Evolutionary conservation across 106 monocot genomes (phyloP).

Genomic region (Allium cepa): DNA sequence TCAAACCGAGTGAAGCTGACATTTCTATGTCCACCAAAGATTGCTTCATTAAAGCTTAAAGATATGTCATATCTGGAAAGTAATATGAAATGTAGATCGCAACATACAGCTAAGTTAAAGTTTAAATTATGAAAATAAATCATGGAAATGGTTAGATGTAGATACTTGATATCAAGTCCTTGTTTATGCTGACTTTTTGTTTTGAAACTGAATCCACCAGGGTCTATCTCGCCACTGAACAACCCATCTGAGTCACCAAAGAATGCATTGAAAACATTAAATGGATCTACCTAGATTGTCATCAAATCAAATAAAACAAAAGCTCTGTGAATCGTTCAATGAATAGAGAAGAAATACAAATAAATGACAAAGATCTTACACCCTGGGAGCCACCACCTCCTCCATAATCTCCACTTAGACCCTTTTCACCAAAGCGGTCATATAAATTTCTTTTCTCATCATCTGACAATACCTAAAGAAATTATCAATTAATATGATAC

Average conservation of each 20-base stretch:
- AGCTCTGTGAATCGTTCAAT: neutral
- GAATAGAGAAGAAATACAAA: neutral
- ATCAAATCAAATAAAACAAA: neutral
- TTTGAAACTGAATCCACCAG: constrained; percentile 48
- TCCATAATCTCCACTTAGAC: constrained; percentile 50
- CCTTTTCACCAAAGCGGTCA: constrained; percentile 81
- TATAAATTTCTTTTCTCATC: constrained; percentile 87
- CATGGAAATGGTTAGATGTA: neutral
- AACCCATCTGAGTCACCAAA: constrained; percentile 68
- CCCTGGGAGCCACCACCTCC: constrained; percentile 43
- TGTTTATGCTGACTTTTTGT: constrained; percentile 21
- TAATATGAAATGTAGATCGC: neutral
- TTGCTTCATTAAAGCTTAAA: constrained; percentile 87
- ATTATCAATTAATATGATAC: constrained; percentile 13
- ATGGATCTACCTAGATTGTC: constrained; percentile 67
- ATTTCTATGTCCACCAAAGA: constrained; percentile 58
- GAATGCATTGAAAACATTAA: constrained; percentile 79
- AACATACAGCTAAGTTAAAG: neutral
- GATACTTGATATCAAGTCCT: constrained; percentile 73
- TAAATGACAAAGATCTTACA: constrained; percentile 27
- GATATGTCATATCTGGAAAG: constrained; percentile 60
- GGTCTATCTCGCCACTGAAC: constrained; percentile 57
- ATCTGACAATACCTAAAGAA: constrained; percentile 93
- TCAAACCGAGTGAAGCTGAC: constrained; percentile 45
- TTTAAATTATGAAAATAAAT: neutral